Percentiles rank a stretch among this genome's conserved stretches.
These are phyloP conservation scores for Ogataea siamensis DNA, from an alignment of 805 yeast species.

Conservation along the genomic window DNA sequence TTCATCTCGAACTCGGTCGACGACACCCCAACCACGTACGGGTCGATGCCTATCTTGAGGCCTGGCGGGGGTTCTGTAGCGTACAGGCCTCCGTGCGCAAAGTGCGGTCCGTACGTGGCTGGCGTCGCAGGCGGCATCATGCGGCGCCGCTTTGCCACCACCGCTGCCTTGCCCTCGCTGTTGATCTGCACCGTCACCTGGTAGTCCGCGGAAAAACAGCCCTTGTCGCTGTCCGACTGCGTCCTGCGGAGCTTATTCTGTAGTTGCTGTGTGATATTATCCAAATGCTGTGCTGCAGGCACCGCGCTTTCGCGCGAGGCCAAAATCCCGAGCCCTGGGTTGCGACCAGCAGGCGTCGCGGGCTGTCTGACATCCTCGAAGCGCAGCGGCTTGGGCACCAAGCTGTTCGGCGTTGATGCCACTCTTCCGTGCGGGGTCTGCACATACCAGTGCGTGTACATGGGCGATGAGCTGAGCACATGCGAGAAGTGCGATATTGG, in stretches of 20 bases:
- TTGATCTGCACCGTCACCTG: constrained; percentile 26
- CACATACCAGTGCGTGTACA: constrained; percentile 34
- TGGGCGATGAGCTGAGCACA: constrained; percentile 35
- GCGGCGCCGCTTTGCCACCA: constrained; percentile 26
- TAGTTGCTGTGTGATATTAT: constrained; percentile 16
- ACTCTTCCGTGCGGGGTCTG: constrained; percentile 27
- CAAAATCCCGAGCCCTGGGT: constrained; percentile 10
- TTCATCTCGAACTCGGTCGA: constrained; percentile 27
- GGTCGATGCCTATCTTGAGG: constrained; percentile 29
- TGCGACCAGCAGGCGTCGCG: neutral
- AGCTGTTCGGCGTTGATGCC: constrained; percentile 20
- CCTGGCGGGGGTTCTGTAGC: constrained; percentile 24
- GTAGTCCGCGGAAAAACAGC: constrained; percentile 19
- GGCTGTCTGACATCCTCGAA: constrained; percentile 21
- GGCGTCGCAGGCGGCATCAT: constrained; percentile 14
- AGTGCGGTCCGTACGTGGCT: constrained; percentile 17
- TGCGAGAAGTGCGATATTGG: constrained; percentile 34
- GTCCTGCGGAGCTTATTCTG: constrained; percentile 16
- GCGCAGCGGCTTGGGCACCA: constrained; percentile 24
- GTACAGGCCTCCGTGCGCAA: constrained; percentile 7
- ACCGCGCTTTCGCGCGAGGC: constrained; percentile 3
- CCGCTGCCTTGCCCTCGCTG: constrained; percentile 31
- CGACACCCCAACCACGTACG: constrained; percentile 30
- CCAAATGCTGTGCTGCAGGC: constrained; percentile 13
- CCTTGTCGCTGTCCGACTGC: constrained; percentile 5